Base-by-base conservation (phyloP, 108 stramenopile species). In the Cylindrotheca fusiformis region DNA sequence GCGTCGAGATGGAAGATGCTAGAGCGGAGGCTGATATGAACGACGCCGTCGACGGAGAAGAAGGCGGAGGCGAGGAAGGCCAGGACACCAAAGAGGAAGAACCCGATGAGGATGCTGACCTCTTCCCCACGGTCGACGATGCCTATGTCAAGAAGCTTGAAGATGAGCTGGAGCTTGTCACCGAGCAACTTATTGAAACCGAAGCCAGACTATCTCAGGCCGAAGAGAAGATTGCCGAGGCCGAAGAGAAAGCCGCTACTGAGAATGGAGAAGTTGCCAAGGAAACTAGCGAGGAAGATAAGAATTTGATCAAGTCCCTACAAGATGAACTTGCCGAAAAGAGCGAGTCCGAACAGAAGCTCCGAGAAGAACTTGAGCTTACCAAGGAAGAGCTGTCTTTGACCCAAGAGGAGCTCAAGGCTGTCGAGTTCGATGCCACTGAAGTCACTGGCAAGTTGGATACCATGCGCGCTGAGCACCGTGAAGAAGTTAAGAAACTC, bases 111-210 rank as follows among this genome's bases (percentile, higher is more conserved):
- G 53, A 27, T 4, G 65, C 18, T 47, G 33, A 20, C 29, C 25
- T 31, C 29, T 23, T 24, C 23, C 26, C 62, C n/a, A 61, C 21
- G 18, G 78, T 57, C 1, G 82, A 85, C 58, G 79, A 83, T 26
- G 92, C 75, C 21, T 91, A 94, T 65, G 86, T 87, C 63, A 84
- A 82, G 68, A 87, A 85, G 25, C 68, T 94, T 1, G 93, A 94
- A 54, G 93, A 94, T 50, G 93, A 94, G 72, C 72, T 94, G 12
- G 93, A 94, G 59, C 51, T 87, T 23, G 90, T 91, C 1, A 91
- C 90, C 22, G 93, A 94, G 67, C 90, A 91, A 63, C 73, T 94
- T 18, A 94, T 94, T 61, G 93, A 91, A 33, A 84, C 87, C 4
- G 89, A 94, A 58, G 75, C 77, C 32, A 80, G 83, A n/a, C 60